Evolutionary conservation across 805 yeast genomes (phyloP), one percentile per base, ranked within the genome.

Genomic region (Candida ovalis): DNA sequence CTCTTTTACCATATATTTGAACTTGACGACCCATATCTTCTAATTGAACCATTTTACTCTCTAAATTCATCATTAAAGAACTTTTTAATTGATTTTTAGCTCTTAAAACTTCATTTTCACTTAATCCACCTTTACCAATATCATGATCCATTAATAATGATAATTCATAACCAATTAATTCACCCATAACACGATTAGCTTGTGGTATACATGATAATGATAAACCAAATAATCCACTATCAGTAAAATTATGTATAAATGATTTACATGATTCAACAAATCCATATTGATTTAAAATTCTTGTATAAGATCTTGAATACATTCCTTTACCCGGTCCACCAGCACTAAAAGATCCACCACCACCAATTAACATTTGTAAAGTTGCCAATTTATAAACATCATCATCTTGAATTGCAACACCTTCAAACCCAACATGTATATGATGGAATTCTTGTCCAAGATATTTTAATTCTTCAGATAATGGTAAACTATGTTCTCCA

Each of bases 301-400:
- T 81, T 0, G 96, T 88, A 71, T 90, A 94, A 22, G 95, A 78
- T 50, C 98, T 77, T 3, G 97, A 88, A 65, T 90, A 94, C 98
- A 94, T 91, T 3, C 99, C 99, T 68, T 94, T 94, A 46, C 99
- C 99, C 17, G 99, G 99, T 0, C 99, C 99, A 55, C 99, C 99
- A 9, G 99, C 98, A 18, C 95, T 84, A 63, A 94, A 94, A 1
- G 98, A 90, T 4, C 97, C 96, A 48, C 98, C 99, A 33, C 98
- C 97, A 39, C 99, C 99, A 13, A 94, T 71, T 21, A 92, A 73
- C 50, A 91, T 88, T 64, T 94, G 98, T 49, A 94, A 73, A 1
- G 90, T 82, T 1, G 98, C 97, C 36, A 90, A 72, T 1, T 96
- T 95, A 61, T 94, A 94, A 40, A 91, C 81, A 58, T 94, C 97